A percentile compares a stretch with the other conserved stretches of the same genome.
Conservation (phyloP, 306 rosid genomes). For the Fragaria nilgerrensis region DNA sequence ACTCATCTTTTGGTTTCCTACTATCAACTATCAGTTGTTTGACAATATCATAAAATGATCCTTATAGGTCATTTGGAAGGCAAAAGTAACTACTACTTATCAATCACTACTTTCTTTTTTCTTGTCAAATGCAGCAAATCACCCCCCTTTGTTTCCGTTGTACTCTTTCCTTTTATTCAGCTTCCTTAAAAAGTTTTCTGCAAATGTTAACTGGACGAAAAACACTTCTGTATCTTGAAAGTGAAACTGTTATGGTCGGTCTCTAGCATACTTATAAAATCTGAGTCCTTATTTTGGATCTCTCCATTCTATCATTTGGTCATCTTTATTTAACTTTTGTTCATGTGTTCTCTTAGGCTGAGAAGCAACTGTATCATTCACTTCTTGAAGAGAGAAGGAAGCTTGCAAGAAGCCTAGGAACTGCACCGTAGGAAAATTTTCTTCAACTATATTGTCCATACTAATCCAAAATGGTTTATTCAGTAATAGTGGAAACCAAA, state of each 20-base stretch:
- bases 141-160: neutral
- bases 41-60: neutral
- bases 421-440: slow-evolving; percentile 64
- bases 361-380: slow-evolving; percentile 56
- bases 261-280: neutral
- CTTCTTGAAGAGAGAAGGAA: slow-evolving; percentile 88
- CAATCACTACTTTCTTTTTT: neutral
- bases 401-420: slow-evolving; percentile 71
- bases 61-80: neutral
- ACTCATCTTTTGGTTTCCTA: neutral
- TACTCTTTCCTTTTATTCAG: neutral
- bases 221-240: neutral
- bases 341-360: slow-evolving; percentile 45
- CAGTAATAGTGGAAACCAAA: neutral
- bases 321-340: neutral
- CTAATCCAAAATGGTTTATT: slow-evolving; percentile 14
- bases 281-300: neutral
- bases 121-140: neutral
- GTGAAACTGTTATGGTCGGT: neutral
- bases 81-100: neutral
- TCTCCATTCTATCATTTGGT: slow-evolving; percentile 10
- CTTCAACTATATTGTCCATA: slow-evolving; percentile 19
- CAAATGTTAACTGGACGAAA: neutral
- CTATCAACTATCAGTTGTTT: neutral
- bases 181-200: neutral